Percentiles rank a stretch among this genome's conserved stretches.
Conservation (phyloP, 2,329 filamentous ascomycete genomes). For the Ascochyta pisi region DNA sequence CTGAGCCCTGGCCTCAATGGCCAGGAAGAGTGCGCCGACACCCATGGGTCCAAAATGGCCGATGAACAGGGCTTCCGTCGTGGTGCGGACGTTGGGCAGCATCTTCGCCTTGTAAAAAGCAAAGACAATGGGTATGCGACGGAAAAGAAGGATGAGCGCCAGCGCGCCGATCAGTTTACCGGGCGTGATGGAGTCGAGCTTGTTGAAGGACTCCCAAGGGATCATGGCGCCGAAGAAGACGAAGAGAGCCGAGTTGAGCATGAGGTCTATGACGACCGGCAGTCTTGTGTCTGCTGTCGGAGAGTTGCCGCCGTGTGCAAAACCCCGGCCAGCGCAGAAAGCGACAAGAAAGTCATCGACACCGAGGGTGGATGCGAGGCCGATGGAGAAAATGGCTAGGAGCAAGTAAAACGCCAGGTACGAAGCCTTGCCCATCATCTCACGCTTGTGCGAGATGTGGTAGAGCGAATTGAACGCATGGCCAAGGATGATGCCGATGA, state of each 20-base stretch:
- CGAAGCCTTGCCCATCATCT: conserved; percentile 58
- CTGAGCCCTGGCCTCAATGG: conserved; percentile 61
- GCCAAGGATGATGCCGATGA: conserved; percentile 58
- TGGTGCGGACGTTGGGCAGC: conserved; percentile 58
- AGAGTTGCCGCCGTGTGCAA: conserved; percentile 63
- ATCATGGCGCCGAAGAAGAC: conserved; percentile 64
- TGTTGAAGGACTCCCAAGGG: conserved; percentile 57
- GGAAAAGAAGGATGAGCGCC: conserved; percentile 58
- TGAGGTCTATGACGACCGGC: conserved; percentile 60
- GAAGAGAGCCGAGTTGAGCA: conserved; percentile 64
- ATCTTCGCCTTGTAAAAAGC: conserved; percentile 52
- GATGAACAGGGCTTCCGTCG: conserved; percentile 61
- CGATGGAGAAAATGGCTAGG: conserved; percentile 60
- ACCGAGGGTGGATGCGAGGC: conserved; percentile 59
- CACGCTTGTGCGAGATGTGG: conserved; percentile 54
- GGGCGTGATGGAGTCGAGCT: conserved; percentile 49
- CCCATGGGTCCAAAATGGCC: conserved; percentile 67
- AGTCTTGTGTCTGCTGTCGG: conserved; percentile 55
- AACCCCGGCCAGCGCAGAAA: conserved; percentile 63
- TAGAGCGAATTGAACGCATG: conserved; percentile 56
- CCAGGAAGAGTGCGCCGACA: conserved; percentile 63
- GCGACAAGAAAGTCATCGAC: conserved; percentile 64
- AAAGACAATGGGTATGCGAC: conserved; percentile 61
- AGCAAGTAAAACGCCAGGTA: conserved; percentile 65
- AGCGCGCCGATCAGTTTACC: conserved; percentile 55